Conservation (phyloP, 1,139 yeast genomes). For the Nakaseomyces delphensis region DNA sequence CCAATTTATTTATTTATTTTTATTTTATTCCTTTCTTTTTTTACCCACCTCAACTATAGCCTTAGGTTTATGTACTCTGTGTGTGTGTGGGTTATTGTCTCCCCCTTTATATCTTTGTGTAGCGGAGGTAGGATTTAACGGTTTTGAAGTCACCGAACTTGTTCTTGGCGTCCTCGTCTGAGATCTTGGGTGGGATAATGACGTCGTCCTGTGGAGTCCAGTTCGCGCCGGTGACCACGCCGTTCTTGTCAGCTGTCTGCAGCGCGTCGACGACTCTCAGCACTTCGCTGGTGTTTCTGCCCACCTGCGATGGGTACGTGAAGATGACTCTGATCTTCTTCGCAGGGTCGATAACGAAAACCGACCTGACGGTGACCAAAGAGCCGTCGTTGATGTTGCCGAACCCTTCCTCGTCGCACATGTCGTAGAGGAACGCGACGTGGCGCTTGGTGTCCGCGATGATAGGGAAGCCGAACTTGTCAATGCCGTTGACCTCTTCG, state of each 20-base stretch:
- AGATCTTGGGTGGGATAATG: slow-evolving; percentile 75
- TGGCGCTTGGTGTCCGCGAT: slow-evolving; percentile 76
- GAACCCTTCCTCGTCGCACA: slow-evolving; percentile 86
- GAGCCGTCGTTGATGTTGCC: slow-evolving; percentile 60
- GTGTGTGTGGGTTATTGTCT: too few relatives aligned
- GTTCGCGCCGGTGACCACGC: slow-evolving; percentile 67
- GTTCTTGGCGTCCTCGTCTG: slow-evolving; percentile 69
- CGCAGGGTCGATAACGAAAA: slow-evolving; percentile 76
- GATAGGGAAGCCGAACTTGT: slow-evolving; percentile 72
- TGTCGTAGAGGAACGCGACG: slow-evolving; percentile 76
- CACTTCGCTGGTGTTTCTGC: slow-evolving; percentile 84
- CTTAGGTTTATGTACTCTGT: too few relatives aligned
- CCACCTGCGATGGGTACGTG: slow-evolving; percentile 85
- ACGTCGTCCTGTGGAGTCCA: slow-evolving; percentile 75
- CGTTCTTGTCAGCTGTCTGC: slow-evolving; percentile 69
- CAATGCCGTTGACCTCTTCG: slow-evolving; percentile 60
- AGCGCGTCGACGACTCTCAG: slow-evolving; percentile 79
- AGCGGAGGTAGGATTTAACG: slow-evolving; percentile 78
- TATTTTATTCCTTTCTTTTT: not conserved
- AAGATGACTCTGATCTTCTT: slow-evolving; percentile 76
- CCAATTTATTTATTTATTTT: too few relatives aligned
- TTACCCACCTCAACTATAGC: too few relatives aligned
- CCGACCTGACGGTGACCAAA: slow-evolving; percentile 79
- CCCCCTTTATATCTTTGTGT: slow-evolving; percentile 37
- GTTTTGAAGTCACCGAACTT: slow-evolving; percentile 75